A percentile compares a stretch with the other conserved stretches of the same genome.
phyloP scores from a whole-genome alignment of 202 grass and related monocot species.

The Dendrocalamus latiflorus region DNA sequence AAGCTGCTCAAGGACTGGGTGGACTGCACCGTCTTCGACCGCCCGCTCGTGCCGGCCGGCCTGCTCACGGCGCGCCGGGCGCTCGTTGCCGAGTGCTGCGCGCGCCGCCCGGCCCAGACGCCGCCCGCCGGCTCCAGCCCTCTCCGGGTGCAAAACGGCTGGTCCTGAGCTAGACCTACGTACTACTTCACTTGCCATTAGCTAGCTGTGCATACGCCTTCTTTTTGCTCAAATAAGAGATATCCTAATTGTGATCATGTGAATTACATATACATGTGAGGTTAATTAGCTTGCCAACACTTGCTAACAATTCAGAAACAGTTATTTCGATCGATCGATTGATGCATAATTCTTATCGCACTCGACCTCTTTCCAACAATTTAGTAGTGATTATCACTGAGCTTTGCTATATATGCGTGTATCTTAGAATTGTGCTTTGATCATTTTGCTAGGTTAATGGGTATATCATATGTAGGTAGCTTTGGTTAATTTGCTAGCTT shows the following conservation, averaged over 20 bases:
- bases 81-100: constrained; percentile 62
- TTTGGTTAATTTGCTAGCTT: not conserved
- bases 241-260: constrained; percentile 4
- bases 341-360: not conserved
- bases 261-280: constrained; percentile 10
- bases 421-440: not conserved
- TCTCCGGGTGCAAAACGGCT: constrained; percentile 47
- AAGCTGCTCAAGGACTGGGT: constrained; percentile 79
- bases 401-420: not conserved
- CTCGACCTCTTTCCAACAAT: not conserved
- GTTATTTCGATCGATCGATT: not conserved
- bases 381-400: not conserved
- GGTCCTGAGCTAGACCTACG: constrained; percentile 14
- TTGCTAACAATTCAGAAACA: not conserved
- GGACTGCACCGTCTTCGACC: constrained; percentile 66
- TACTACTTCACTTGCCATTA: not conserved
- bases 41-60: constrained; percentile 48
- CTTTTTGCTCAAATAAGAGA: constrained; percentile 29
- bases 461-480: constrained; percentile 28
- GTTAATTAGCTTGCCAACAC: constrained; percentile 8
- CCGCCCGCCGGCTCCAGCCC: constrained; percentile 12
- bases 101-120: constrained; percentile 16
- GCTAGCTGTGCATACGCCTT: constrained; percentile 19
- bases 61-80: constrained; percentile 55
- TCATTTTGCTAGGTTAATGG: not conserved